Conservation (phyloP, 208 protist genomes). For the Leishmania guyanensis region DNA sequence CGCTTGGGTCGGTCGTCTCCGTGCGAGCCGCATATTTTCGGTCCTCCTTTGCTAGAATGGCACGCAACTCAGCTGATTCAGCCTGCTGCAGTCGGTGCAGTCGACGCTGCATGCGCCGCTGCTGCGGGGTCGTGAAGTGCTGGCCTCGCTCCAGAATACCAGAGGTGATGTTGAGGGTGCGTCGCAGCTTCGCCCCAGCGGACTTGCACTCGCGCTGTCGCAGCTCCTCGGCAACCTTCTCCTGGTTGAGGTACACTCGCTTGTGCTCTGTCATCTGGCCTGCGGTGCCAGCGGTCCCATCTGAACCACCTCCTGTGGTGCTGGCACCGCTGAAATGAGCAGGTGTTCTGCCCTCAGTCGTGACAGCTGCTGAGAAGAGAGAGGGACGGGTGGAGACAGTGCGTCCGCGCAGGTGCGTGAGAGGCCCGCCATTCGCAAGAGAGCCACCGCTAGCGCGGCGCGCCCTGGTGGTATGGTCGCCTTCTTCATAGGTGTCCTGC, state of each 20-base stretch:
- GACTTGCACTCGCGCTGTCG: conserved; percentile 19
- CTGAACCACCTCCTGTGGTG: background rate
- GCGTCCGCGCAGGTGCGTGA: conserved; percentile 24
- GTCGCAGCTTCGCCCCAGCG: conserved; percentile 30
- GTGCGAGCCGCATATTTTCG: background rate
- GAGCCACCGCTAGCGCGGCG: background rate
- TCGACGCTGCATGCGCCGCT: conserved; percentile 28
- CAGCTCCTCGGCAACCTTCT: conserved; percentile 8
- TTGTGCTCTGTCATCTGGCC: background rate
- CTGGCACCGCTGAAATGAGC: too few species aligned
- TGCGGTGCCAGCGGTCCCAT: background rate
- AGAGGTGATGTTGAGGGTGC: conserved; percentile 13
- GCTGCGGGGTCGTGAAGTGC: conserved; percentile 27
- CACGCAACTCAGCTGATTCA: conserved; percentile 18
- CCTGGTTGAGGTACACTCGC: conserved; percentile 28
- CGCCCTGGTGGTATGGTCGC: background rate
- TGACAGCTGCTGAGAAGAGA: conserved; percentile 14
- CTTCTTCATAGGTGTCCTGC: background rate
- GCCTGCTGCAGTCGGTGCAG: conserved; percentile 29
- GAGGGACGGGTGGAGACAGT: conserved; percentile 17
- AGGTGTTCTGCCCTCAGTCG: background rate
- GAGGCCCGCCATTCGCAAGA: background rate
- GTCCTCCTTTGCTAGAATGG: conserved; percentile 17
- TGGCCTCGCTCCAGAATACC: conserved; percentile 14
- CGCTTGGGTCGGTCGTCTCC: conserved; percentile 5